Evolutionary conservation across 208 protist species (phyloP).

Genomic region (Acanthamoeba lenticulata): DNA sequence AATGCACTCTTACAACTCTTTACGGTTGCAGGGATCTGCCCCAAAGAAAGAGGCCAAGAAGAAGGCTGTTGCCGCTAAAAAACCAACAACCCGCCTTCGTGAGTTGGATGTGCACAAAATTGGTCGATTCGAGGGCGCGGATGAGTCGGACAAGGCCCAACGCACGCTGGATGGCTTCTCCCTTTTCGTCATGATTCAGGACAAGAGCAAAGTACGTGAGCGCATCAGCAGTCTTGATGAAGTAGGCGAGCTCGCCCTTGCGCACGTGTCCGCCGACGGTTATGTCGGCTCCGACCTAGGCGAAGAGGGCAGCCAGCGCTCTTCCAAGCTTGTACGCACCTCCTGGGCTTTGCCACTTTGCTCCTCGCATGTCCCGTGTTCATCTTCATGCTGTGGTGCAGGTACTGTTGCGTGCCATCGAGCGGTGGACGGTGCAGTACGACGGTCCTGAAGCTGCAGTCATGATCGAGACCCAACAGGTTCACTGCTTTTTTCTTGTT

Average conservation of each 20-base stretch:
- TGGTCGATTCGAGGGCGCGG: neutral
- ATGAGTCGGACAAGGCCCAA: slow-evolving; percentile 14
- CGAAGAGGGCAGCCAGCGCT: slow-evolving; percentile 7
- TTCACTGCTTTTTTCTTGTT: neutral
- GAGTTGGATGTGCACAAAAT: slow-evolving; percentile 19
- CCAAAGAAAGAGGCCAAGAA: neutral
- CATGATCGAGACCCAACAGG: neutral
- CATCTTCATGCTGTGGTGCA: neutral
- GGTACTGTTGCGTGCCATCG: slow-evolving; percentile 25
- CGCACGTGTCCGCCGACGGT: neutral
- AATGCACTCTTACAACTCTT: too few relatives aligned
- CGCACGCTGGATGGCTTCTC: slow-evolving; percentile 13
- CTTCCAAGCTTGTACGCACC: neutral
- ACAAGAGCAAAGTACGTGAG: neutral
- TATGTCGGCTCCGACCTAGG: slow-evolving; percentile 24
- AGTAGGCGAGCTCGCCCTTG: slow-evolving; percentile 10
- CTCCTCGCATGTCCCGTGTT: neutral
- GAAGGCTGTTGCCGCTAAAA: neutral
- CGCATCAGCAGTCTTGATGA: neutral
- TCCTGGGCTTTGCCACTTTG: neutral
- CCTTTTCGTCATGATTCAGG: slow-evolving; percentile 48
- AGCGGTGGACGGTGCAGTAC: slow-evolving; percentile 29
- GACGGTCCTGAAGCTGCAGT: slow-evolving; percentile 5
- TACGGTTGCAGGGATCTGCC: neutral
- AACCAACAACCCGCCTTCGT: neutral